Percentiles rank a stretch among this genome's conserved stretches.
Conservation (phyloP, 768 basidiomycete genomes). For the Dioszegia crocea region DNA sequence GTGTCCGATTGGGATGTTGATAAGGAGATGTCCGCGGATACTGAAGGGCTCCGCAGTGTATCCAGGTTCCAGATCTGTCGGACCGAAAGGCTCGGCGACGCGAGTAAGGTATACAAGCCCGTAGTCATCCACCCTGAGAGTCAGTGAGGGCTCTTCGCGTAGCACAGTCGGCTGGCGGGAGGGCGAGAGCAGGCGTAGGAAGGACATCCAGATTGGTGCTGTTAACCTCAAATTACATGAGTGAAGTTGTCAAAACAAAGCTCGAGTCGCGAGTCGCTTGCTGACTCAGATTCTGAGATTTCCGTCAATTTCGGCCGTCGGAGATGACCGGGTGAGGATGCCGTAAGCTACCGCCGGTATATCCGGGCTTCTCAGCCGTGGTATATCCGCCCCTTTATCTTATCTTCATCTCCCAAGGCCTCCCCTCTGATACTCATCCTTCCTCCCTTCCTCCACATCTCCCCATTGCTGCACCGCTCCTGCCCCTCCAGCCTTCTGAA, state of each 20-base stretch:
- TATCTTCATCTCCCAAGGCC: no score
- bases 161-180: neutral
- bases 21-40: constrained; percentile 13
- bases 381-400: no score
- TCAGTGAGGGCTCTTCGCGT: constrained; percentile 3
- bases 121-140: constrained; percentile 10
- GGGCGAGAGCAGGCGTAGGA: neutral
- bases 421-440: no score
- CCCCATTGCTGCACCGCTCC: neutral
- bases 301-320: no score
- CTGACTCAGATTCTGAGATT: no score
- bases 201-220: no score
- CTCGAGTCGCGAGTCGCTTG: no score
- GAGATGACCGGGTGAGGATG: no score
- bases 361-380: no score
- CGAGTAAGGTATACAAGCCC: constrained; percentile 5
- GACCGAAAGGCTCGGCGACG: constrained; percentile 2
- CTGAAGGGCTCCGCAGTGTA: constrained; percentile 2
- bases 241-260: no score
- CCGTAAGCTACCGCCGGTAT: no score
- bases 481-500: neutral
- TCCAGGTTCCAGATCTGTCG: neutral
- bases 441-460: neutral
- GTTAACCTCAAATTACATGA: no score
- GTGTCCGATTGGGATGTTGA: constrained; percentile 5